phyloP scores from a whole-genome alignment of 208 protist genomes.

The Phytomonas sp. region DNA sequence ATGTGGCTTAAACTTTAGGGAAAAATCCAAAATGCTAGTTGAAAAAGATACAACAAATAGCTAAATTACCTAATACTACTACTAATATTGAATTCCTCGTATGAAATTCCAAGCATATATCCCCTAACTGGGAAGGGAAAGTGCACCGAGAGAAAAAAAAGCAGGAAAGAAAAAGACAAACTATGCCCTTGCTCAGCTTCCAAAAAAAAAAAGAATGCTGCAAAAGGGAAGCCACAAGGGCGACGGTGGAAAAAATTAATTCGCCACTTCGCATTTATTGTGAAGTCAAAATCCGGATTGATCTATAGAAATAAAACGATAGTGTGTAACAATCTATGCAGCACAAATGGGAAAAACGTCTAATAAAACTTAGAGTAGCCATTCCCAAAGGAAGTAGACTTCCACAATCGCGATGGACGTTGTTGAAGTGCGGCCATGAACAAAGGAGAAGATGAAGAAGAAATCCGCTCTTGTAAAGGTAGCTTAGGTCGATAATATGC shows the following conservation, averaged over 20 bases:
- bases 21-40: constrained; percentile 3
- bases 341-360: constrained; percentile 10
- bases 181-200: not conserved
- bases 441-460: too few relatives aligned
- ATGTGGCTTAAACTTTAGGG: not conserved
- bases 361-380: not conserved
- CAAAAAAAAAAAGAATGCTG: constrained; percentile 8
- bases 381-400: too few relatives aligned
- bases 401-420: not conserved
- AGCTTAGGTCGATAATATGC: too few relatives aligned
- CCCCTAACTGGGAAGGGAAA: not conserved
- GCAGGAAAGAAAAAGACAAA: constrained; percentile 7
- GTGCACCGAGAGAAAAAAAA: constrained; percentile 8
- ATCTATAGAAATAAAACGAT: constrained; percentile 1
- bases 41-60: constrained; percentile 10
- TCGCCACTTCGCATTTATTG: not conserved
- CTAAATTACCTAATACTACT: constrained; percentile 10
- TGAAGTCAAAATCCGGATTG: not conserved
- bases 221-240: constrained; percentile 5
- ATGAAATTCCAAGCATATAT: constrained; percentile 6
- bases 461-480: too few relatives aligned
- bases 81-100: not conserved
- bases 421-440: not conserved
- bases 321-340: not conserved
- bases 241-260: not conserved